Percentiles rank a stretch among this genome's conserved stretches.
Evolutionary conservation across 257 asterid genomes (phyloP).

Genomic region (Thymus mandschuricus): DNA sequence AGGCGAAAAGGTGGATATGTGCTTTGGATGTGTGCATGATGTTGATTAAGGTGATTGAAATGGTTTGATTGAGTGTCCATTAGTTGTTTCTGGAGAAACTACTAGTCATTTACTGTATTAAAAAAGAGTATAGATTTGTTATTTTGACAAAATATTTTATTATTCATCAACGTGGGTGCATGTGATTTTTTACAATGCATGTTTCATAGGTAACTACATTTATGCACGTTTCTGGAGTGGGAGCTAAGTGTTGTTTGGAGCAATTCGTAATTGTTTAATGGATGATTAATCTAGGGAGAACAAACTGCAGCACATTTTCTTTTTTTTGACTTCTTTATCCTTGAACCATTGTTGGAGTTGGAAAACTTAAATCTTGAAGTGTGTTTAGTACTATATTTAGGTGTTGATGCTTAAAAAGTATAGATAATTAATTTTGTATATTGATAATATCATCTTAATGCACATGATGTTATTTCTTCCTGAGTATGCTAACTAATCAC

Average conservation of each 20-base stretch:
- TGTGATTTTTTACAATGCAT: neutral
- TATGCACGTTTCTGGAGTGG: neutral
- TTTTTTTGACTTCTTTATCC: neutral
- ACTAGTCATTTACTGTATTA: neutral
- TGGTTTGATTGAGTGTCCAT: constrained; percentile 1
- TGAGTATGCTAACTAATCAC: neutral
- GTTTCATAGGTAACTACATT: neutral
- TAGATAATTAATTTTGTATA: neutral
- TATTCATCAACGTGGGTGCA: neutral
- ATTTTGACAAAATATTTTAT: neutral
- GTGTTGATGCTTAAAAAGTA: neutral
- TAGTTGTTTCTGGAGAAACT: constrained; percentile 10
- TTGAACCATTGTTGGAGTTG: neutral
- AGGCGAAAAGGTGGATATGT: neutral
- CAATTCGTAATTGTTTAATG: neutral
- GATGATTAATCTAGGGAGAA: neutral
- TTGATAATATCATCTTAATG: neutral
- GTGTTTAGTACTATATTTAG: neutral
- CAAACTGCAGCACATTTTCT: neutral
- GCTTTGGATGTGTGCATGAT: neutral
- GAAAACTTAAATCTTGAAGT: neutral
- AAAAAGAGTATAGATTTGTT: neutral
- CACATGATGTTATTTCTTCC: neutral
- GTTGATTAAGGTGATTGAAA: neutral
- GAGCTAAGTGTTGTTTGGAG: neutral